phyloP scores from a whole-genome alignment of 2,329 filamentous ascomycete species.

The Fusarium coffeatum region DNA sequence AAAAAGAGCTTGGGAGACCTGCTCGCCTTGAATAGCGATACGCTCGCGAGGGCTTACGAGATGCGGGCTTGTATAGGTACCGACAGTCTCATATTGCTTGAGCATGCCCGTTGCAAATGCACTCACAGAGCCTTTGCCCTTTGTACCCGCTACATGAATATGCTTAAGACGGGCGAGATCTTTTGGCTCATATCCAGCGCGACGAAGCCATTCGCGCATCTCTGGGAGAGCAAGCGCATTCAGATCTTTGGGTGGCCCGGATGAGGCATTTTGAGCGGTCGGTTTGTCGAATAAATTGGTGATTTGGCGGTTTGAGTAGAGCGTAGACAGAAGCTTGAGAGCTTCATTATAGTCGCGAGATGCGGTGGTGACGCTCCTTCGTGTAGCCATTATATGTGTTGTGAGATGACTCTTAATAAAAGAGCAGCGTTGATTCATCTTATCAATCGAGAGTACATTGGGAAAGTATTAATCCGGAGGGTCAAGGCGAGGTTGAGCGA shows the following conservation, averaged over 20 bases:
- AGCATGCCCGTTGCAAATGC: slow-evolving; percentile 86
- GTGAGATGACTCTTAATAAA: neutral
- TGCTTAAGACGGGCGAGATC: slow-evolving; percentile 60
- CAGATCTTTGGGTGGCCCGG: slow-evolving; percentile 61
- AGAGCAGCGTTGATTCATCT: slow-evolving; percentile 3
- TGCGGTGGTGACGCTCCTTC: slow-evolving; percentile 25
- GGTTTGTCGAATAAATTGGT: slow-evolving; percentile 60
- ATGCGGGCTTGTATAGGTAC: slow-evolving; percentile 88
- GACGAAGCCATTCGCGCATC: slow-evolving; percentile 80
- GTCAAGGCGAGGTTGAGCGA: neutral
- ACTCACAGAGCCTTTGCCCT: slow-evolving; percentile 91
- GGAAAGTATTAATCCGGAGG: neutral
- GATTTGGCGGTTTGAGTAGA: slow-evolving; percentile 83
- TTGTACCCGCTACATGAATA: slow-evolving; percentile 92
- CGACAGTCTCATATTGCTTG: slow-evolving; percentile 64
- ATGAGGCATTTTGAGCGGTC: slow-evolving; percentile 47
- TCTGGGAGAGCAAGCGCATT: slow-evolving; percentile 84
- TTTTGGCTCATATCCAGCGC: slow-evolving; percentile 74
- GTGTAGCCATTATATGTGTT: slow-evolving; percentile 7
- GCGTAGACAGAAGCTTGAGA: slow-evolving; percentile 76
- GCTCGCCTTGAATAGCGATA: slow-evolving; percentile 80
- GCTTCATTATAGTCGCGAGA: slow-evolving; percentile 70
- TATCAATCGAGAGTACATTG: neutral
- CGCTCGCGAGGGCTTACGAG: slow-evolving; percentile 85
- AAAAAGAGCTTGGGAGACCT: slow-evolving; percentile 76